phyloP scores from a whole-genome alignment of 331 rosid genomes.

The Stylosanthes scabra region DNA sequence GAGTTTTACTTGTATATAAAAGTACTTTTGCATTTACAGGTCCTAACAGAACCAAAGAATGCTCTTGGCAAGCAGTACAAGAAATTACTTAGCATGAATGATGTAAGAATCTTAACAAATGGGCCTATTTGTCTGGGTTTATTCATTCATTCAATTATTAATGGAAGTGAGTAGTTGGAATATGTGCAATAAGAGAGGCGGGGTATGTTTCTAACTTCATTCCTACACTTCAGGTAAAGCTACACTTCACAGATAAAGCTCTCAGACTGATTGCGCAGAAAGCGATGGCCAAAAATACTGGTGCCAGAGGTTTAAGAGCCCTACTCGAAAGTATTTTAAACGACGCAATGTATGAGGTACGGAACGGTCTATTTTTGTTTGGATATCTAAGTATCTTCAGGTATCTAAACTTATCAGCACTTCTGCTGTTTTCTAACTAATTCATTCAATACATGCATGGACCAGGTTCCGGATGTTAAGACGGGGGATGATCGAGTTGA shows the following conservation, averaged over 20 bases:
- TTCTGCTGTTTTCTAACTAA: background rate
- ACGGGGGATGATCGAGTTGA: slow-evolving; percentile 80
- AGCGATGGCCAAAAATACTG: slow-evolving; percentile 91
- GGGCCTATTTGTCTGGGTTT: background rate
- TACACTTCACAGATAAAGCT: slow-evolving; percentile 80
- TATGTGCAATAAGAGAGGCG: background rate
- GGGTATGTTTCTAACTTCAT: slow-evolving; percentile 19
- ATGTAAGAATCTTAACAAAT: slow-evolving; percentile 58
- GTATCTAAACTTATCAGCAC: slow-evolving; percentile 8
- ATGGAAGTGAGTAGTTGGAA: slow-evolving; percentile 3
- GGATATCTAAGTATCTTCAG: slow-evolving; percentile 16
- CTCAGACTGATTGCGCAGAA: slow-evolving; percentile 79
- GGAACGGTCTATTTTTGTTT: slow-evolving; percentile 5
- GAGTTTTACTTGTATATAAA: slow-evolving; percentile 17
- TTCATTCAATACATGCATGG: slow-evolving; percentile 26
- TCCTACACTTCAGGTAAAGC: slow-evolving; percentile 70
- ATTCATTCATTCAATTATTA: background rate
- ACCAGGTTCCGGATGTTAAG: slow-evolving; percentile 85
- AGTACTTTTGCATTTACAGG: slow-evolving; percentile 57
- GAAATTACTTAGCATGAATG: slow-evolving; percentile 88
- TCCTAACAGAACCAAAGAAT: slow-evolving; percentile 88
- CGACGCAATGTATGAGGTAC: slow-evolving; percentile 94
- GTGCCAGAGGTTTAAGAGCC: slow-evolving; percentile 96
- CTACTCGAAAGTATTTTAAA: slow-evolving; percentile 82
- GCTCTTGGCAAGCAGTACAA: slow-evolving; percentile 97